Percentiles rank a stretch among this genome's conserved stretches.
Conservation (phyloP, 805 yeast species). For the Schwanniomyces sp. region DNA sequence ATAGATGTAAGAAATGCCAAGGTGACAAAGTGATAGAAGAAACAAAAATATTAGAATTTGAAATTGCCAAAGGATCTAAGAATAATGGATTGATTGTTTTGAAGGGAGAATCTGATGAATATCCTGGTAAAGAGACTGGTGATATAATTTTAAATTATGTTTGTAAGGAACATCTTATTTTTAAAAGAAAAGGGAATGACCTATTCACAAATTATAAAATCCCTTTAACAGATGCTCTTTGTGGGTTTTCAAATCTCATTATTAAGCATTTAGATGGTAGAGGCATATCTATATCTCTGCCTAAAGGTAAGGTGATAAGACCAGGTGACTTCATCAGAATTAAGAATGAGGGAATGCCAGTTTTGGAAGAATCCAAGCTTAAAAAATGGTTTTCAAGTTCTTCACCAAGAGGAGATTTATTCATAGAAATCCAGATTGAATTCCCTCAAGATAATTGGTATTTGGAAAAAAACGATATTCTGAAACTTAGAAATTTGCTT, state of each 20-base stretch:
- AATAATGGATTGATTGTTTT: slow-evolving; percentile 61
- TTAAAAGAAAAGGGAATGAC: slow-evolving; percentile 63
- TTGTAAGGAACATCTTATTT: slow-evolving; percentile 47
- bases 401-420: slow-evolving; percentile 62
- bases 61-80: slow-evolving; percentile 69
- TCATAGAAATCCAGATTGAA: slow-evolving; percentile 65
- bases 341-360: slow-evolving; percentile 83
- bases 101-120: slow-evolving; percentile 75
- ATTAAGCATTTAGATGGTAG: slow-evolving; percentile 81
- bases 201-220: slow-evolving; percentile 59
- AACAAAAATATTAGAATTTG: slow-evolving; percentile 72
- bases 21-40: slow-evolving; percentile 66
- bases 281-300: slow-evolving; percentile 59
- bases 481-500: slow-evolving; percentile 52
- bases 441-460: slow-evolving; percentile 89
- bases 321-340: slow-evolving; percentile 72
- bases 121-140: slow-evolving; percentile 70
- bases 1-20: slow-evolving; percentile 72
- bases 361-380: slow-evolving; percentile 22
- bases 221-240: slow-evolving; percentile 76
- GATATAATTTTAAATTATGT: slow-evolving; percentile 67
- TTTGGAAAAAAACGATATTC: slow-evolving; percentile 64
- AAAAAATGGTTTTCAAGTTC: slow-evolving; percentile 27
- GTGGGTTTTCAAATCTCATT: slow-evolving; percentile 71
- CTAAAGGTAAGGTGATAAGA: slow-evolving; percentile 76